These are phyloP conservation scores for Leccinum cinnamomeum DNA, from an alignment of 1,284 basidiomycete species.

Conservation along the genomic window DNA sequence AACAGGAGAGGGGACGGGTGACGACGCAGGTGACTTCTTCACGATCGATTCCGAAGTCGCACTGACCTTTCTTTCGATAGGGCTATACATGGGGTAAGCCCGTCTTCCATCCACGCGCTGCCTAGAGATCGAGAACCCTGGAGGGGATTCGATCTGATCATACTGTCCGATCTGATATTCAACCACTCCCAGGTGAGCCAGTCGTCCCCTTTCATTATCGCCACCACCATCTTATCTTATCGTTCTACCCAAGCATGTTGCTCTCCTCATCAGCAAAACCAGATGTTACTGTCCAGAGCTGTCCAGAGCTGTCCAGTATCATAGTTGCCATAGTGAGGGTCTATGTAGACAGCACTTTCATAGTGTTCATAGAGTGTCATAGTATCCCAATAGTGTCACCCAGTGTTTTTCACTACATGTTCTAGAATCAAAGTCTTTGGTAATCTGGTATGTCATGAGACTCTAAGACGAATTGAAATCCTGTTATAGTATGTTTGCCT, in stretches of 20 bases:
- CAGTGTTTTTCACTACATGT: too few relatives aligned
- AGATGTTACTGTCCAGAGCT: too few relatives aligned
- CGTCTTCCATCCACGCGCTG: constrained; percentile 51
- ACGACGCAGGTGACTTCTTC: constrained; percentile 49
- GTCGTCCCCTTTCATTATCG: constrained; percentile 5
- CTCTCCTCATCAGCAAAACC: constrained; percentile 43
- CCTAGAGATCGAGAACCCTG: constrained; percentile 17
- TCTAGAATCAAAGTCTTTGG: too few relatives aligned
- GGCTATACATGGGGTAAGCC: constrained; percentile 93
- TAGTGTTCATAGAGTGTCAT: too few relatives aligned
- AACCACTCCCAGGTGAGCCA: constrained; percentile 73
- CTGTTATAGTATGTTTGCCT: too few relatives aligned
- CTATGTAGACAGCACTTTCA: too few relatives aligned
- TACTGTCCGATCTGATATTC: constrained; percentile 91
- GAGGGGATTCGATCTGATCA: constrained; percentile 72
- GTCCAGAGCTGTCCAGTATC: too few relatives aligned
- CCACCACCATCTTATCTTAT: neutral
- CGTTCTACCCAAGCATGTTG: constrained; percentile 62
- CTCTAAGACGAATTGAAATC: too few relatives aligned
- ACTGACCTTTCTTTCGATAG: constrained; percentile 35
- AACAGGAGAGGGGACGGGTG: constrained; percentile 35
- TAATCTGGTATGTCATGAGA: too few relatives aligned
- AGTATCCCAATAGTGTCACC: too few relatives aligned
- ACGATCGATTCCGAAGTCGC: neutral
- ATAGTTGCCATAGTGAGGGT: too few relatives aligned